A percentile compares a stretch with the other conserved stretches of the same genome.
Evolutionary conservation across 352 stramenopile genomes (phyloP).

Genomic region (Phytophthora europaea): DNA sequence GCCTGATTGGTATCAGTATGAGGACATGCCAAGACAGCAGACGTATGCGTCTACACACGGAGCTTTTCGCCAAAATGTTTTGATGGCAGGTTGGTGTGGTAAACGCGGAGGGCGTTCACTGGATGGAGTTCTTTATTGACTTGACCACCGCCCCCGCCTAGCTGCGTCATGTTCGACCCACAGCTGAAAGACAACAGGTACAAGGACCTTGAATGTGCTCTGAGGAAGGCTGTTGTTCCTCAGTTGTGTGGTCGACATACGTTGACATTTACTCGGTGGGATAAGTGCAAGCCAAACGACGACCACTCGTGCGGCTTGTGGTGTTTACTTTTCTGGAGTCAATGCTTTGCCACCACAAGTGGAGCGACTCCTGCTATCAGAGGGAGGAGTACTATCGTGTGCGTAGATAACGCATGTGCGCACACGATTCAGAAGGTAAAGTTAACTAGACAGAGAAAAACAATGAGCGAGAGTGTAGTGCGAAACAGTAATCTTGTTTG

Average conservation of each 20-base stretch:
- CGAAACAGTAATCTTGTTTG: background rate
- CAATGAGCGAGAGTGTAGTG: background rate
- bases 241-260: background rate
- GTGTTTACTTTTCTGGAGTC: conserved; percentile 23
- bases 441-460: background rate
- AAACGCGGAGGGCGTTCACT: conserved; percentile 8
- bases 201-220: background rate
- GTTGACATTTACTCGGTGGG: background rate
- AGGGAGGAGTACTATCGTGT: conserved; percentile 16
- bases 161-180: conserved; percentile 10
- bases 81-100: conserved; percentile 6
- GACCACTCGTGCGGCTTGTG: conserved; percentile 21
- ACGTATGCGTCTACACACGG: background rate
- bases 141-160: background rate
- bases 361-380: conserved; percentile 12
- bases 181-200: conserved; percentile 1
- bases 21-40: background rate
- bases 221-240: background rate
- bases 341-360: conserved; percentile 14
- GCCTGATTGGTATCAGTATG: conserved; percentile 9
- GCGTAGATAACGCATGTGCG: conserved; percentile 10
- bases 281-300: conserved; percentile 5
- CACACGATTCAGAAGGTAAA: background rate
- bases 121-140: conserved; percentile 17
- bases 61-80: conserved; percentile 1